Evolutionary conservation across 345 rosid genomes (phyloP), one percentile per base, ranked within the genome.

Genomic region (Gossypium turneri): DNA sequence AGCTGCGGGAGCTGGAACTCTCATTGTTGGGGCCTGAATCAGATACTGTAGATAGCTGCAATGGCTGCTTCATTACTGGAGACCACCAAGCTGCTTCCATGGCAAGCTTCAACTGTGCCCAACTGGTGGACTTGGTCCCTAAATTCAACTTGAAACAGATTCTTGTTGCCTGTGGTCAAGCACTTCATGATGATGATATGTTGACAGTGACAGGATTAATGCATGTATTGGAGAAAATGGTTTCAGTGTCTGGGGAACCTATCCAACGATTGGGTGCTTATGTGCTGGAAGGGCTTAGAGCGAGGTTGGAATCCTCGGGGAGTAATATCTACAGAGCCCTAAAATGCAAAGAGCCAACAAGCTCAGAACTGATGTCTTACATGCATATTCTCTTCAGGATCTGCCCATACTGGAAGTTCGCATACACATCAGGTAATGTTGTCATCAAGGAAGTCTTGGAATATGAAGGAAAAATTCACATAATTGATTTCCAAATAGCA

Each of bases 371-470:
- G 44, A 89, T 95, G 99, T 87, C 97, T 75, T 95, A 93, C 88
- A 95, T 95, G 99, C 72, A 83, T 2, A 81, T 89, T 60, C 93
- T 93, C 47, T 95, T 80, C 79, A 81, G 73, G 73, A 82, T 90
- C 55, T 93, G 99, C 70, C 98, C 99, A 0, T 95, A 88, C 82
- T 93, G 94, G 97, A 93, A 82, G 81, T 93, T 93, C 63, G 98
- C 98, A 2, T 95, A 95, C 78, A 75, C 45, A 17, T 80, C 97
- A 20, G 90, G 97, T 16, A 95, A 95, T 80, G 91, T 61, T 41
- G 81, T 84, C 2, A 91, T 93, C 34, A 78, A 60, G 73, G 98
- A 91, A 86, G 94, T 87, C 25, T 81, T 89, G 73, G 80, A 80
- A 72, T 79, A 84, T 60, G 97, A 93, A 72, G 83, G 76, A 7